Percentiles rank a stretch among this genome's conserved stretches.
Evolutionary conservation across 2,329 filamentous ascomycete species (phyloP).

Genomic region (Neophaeococcomyces aloes): DNA sequence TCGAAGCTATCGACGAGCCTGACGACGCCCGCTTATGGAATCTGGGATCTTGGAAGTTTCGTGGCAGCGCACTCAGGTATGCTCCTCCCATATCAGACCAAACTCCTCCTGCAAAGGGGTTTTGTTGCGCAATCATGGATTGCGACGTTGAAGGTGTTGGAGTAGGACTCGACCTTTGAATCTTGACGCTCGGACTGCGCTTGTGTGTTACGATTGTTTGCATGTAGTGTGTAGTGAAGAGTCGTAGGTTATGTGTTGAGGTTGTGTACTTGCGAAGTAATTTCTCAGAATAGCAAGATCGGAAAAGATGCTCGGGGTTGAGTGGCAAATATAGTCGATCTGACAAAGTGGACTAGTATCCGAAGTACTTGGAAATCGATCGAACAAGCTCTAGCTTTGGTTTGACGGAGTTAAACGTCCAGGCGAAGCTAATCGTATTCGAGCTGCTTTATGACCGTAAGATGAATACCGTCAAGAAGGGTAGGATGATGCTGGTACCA

Average conservation of each 20-base stretch:
- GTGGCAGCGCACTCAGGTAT: constrained; percentile 19
- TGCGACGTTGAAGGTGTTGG: constrained; percentile 11
- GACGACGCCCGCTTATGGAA: constrained; percentile 34
- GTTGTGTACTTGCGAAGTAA: not conserved
- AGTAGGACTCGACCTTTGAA: constrained; percentile 16
- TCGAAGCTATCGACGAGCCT: constrained; percentile 34
- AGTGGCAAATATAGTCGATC: constrained; percentile 15
- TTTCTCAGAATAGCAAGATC: constrained; percentile 8
- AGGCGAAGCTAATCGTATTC: no score
- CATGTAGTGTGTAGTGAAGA: constrained; percentile 10
- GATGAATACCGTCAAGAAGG: no score
- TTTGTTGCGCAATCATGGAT: constrained; percentile 19
- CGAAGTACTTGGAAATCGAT: not conserved
- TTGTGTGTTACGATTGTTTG: constrained; percentile 10
- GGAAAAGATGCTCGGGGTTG: constrained; percentile 10
- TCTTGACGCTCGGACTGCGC: constrained; percentile 15
- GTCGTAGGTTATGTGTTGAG: not conserved
- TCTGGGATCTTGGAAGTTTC: constrained; percentile 19
- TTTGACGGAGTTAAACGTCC: no score
- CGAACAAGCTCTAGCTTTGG: constrained; percentile 1
- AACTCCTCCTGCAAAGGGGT: constrained; percentile 15
- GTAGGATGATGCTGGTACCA: no score
- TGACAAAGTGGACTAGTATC: not conserved
- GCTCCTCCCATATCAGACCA: constrained; percentile 14
- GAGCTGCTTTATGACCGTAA: no score